A percentile compares a stretch with the other conserved stretches of the same genome.
Evolutionary conservation across 108 stramenopile genomes (phyloP).

Genomic region (Asterionellopsis glacialis): DNA sequence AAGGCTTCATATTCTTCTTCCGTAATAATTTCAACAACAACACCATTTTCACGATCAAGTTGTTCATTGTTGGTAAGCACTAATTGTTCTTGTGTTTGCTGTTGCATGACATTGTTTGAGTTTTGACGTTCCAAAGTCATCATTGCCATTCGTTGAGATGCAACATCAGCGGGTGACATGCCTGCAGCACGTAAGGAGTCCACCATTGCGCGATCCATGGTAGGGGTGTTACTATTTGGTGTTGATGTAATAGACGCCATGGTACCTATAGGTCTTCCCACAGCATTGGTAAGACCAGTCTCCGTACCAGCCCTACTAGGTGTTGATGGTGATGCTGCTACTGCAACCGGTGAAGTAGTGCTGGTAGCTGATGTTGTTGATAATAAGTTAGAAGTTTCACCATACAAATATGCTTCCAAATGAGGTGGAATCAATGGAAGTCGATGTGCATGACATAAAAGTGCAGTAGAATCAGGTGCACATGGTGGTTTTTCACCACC

Average conservation of each 20-base stretch:
- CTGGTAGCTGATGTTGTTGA: constrained; percentile 7
- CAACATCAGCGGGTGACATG: constrained; percentile 46
- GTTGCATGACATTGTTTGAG: constrained; percentile 10
- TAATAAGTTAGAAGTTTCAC: constrained; percentile 52
- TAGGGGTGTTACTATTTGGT: too few relatives aligned
- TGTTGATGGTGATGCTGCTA: neutral
- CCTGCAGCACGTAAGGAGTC: constrained; percentile 58
- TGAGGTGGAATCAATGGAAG: constrained; percentile 77
- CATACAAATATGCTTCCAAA: constrained; percentile 61
- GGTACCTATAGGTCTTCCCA: constrained; percentile 28
- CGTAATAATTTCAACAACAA: constrained; percentile 75
- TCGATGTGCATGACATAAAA: constrained; percentile 75
- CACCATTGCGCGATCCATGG: constrained; percentile 31
- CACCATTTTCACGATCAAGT: constrained; percentile 75
- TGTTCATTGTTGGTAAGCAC: constrained; percentile 18
- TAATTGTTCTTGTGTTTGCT: neutral
- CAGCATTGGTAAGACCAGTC: neutral
- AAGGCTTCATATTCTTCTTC: constrained; percentile 67
- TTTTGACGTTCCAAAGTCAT: constrained; percentile 40
- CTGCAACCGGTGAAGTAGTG: constrained; percentile 5
- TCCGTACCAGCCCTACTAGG: constrained; percentile 1
- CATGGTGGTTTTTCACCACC: constrained; percentile 66
- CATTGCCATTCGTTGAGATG: constrained; percentile 61
- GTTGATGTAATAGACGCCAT: neutral
- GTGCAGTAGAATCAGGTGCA: constrained; percentile 64